These are phyloP conservation scores for Phytophthora ramorum DNA, from an alignment of 352 stramenopile genomes.

Conservation along the genomic window DNA sequence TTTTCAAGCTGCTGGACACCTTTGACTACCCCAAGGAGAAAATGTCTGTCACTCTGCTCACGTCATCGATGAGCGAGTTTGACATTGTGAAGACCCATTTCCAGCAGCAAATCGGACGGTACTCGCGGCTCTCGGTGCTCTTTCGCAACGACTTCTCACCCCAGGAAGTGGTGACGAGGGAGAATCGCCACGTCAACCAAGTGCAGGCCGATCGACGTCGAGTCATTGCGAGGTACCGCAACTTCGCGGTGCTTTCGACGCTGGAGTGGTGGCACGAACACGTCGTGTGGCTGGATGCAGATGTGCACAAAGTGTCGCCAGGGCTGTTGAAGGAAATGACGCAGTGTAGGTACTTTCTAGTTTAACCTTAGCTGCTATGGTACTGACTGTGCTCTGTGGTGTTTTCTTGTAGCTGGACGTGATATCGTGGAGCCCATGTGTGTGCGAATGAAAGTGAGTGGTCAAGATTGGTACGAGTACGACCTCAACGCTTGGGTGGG, in stretches of 20 bases:
- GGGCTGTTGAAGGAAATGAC: constrained; percentile 45
- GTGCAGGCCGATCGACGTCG: constrained; percentile 37
- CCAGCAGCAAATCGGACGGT: constrained; percentile 16
- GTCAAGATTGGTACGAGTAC: constrained; percentile 33
- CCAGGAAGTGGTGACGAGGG: constrained; percentile 13
- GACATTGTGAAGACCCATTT: constrained; percentile 13
- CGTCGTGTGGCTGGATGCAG: constrained; percentile 47
- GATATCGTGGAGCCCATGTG: constrained; percentile 39
- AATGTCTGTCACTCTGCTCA: constrained; percentile 42
- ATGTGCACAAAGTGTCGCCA: constrained; percentile 36
- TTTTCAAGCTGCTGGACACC: constrained; percentile 34
- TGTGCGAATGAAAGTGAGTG: constrained; percentile 22
- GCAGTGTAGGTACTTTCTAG: constrained; percentile 14
- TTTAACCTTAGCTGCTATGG: background rate
- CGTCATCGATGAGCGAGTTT: constrained; percentile 40
- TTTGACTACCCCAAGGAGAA: constrained; percentile 40
- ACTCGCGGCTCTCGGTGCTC: constrained; percentile 32
- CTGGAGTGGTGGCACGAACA: constrained; percentile 45
- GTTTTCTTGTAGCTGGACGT: constrained; percentile 21
- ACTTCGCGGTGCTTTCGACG: constrained; percentile 43
- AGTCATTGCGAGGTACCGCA: constrained; percentile 52
- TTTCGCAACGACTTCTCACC: constrained; percentile 44
- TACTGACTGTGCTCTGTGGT: constrained; percentile 1
- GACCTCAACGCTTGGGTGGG: constrained; percentile 36
- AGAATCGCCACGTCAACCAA: constrained; percentile 34